Percentiles rank a stretch among this genome's conserved stretches.
Conservation (phyloP, 1,284 basidiomycete species). For the Irpex lacteus region DNA sequence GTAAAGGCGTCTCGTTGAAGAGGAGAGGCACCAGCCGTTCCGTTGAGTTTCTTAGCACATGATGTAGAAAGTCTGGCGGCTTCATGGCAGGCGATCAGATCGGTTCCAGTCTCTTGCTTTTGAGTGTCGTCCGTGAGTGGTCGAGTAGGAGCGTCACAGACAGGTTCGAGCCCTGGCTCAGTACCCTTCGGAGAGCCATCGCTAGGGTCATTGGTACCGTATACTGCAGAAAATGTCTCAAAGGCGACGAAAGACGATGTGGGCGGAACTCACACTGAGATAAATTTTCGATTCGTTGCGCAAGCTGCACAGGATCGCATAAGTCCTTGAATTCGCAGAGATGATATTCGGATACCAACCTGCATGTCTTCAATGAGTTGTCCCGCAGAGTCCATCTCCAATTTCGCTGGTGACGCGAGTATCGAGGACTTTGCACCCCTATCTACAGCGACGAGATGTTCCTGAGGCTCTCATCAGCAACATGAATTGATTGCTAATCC, state of each 20-base stretch:
- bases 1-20: too few species aligned
- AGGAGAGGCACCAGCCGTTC: too few species aligned
- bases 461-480: conserved; percentile 2
- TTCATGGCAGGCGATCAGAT: not conserved
- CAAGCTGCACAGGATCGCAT: conserved; percentile 12
- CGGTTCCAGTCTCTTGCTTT: too few species aligned
- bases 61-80: too few species aligned
- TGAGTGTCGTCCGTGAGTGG: too few species aligned
- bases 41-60: too few species aligned
- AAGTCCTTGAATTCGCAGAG: not conserved
- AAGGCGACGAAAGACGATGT: not conserved
- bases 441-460: not conserved
- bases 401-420: conserved; percentile 2
- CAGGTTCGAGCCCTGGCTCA: not conserved
- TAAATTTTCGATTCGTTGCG: conserved; percentile 15
- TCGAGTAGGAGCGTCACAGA: too few species aligned
- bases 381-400: conserved; percentile 16
- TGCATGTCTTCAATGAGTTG: conserved; percentile 11
- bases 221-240: conserved; percentile 17
- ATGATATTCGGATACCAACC: conserved; percentile 1
- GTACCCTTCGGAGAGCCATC: conserved; percentile 9
- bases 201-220: conserved; percentile 24
- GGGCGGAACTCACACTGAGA: conserved; percentile 11
- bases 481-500: not conserved
- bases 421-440: conserved; percentile 11